phyloP scores from a whole-genome alignment of 2,329 filamentous ascomycete species.

The Fusarium guadeloupense region DNA sequence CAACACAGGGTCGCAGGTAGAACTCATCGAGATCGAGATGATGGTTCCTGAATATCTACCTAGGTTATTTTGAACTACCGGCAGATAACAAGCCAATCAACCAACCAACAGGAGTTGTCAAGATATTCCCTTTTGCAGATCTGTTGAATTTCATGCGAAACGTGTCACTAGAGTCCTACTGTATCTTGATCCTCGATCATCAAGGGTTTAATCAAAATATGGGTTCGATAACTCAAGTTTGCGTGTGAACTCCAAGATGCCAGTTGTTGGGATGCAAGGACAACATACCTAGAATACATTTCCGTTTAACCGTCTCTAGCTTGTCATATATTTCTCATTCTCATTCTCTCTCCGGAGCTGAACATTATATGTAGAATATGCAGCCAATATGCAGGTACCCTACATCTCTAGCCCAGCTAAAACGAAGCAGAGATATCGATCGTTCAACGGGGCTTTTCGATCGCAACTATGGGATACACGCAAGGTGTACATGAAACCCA shows the following conservation, averaged over 20 bases:
- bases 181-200: background rate
- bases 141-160: background rate
- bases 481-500: conserved; percentile 5
- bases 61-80: background rate
- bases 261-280: background rate
- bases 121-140: background rate
- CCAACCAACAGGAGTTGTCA: background rate
- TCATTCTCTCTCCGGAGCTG: background rate
- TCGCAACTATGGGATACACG: conserved; percentile 14
- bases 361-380: conserved; percentile 6
- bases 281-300: background rate
- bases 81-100: background rate
- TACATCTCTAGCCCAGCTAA: conserved; percentile 2
- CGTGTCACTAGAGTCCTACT: background rate
- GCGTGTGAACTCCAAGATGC: background rate
- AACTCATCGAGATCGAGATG: conserved; percentile 2
- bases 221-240: background rate
- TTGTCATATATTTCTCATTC: background rate
- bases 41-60: background rate
- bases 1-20: background rate
- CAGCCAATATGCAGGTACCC: conserved; percentile 7
- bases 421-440: background rate
- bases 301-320: background rate
- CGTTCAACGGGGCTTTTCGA: background rate
- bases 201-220: background rate